Base-by-base conservation (phyloP, 2,329 filamentous ascomycete genomes). In the Claviceps lovelessii region DNA sequence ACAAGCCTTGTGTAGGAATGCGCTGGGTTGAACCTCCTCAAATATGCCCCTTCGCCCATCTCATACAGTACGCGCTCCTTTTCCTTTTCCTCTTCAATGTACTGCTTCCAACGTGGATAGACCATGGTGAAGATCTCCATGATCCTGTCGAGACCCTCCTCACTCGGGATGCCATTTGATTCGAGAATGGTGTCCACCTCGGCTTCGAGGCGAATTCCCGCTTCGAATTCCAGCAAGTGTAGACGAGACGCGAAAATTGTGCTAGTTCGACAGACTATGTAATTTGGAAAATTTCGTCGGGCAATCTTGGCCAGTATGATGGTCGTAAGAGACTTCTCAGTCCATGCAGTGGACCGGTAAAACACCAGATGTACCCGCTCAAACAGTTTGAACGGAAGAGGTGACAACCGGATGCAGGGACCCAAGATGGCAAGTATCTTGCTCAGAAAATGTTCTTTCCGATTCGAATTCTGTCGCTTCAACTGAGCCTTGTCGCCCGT, bases 341-440 rank as follows among this genome's bases (percentile, higher is more conserved):
- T 95, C 93, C 93, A 98, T 66, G 95, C 88, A 0, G 89, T 94
- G 10, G 90, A 96, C 56, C 91, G 80, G 68, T 97, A 97, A 67
- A 96, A 98, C 33, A 98, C 90, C 2, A 98, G 73, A 70, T 97
- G 93, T 0, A 97, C 90, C 31, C 93, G 81, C 67, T 96, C 90
- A 63, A 98, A 98, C 0, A 98, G 77, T 62, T 84, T 88, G 58
- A 90, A 79, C 0, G 84, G 78, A 0, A 79, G 71, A 0, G 84
- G 70, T 0, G 88, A 88, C 13, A 98, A 78, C 42, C 91, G 79
- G 57, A 97, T 84, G 60, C 90, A 95, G 15, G 89, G 82, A 0
- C 93, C 93, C 0, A 87, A 86, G 55, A 84, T 83, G 35, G 77
- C 76, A 61, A 90, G 70, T 46, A 95, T 91, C 68, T 89, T 95